Evolutionary conservation across 768 basidiomycete genomes (phyloP), one percentile per base, ranked within the genome.

Genomic region (Macrolepiota albuminosa): DNA sequence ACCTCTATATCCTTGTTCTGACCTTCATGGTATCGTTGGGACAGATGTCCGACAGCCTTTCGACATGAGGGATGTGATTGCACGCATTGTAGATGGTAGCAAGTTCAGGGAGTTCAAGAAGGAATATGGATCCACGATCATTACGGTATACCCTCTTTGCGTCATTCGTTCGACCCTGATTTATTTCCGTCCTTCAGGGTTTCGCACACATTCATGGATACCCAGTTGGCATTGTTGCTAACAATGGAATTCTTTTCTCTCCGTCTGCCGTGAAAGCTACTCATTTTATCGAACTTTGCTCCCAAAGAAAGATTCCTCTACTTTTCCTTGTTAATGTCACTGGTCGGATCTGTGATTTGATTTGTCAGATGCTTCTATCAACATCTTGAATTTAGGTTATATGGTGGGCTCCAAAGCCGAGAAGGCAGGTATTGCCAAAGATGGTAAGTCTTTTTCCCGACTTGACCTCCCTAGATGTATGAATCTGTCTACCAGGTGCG

Each of bases 371-470:
- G 6, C 48, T 40, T 31, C n/a, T 42, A 40, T 58, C 40, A 55
- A 42, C 6, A 39, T 16, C 42, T 46, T 48, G 29, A 18, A 24
- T 54, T 26, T 46, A 77, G 88, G 91, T 13, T 98, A 97, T 68
- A 98, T 97, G 95, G 95, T 98, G 4, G 95, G 95, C 6, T 94
- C 91, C 5, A 95, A 95, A 64, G 95, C 95, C 21, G 95, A 98
- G 75, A 84, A 83, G 66, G 94, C 93, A 3, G 95, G 95, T 0
- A 98, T 98, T 64, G 94, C 94, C 5, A 95, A 95, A 74, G 93
- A 97, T 68, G 91, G 91, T 76, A 59, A 58, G 71, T 46, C 4
- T 26, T 36, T 43, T 1, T 13, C 2, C 21, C 10, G 11, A 46
- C 36, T 18, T 8, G 1, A 36, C 18, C 26, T 43, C 31, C 31